These are phyloP conservation scores for Bipolaris sorokiniana DNA, from an alignment of 2,329 filamentous ascomycete genomes.

Conservation along the genomic window DNA sequence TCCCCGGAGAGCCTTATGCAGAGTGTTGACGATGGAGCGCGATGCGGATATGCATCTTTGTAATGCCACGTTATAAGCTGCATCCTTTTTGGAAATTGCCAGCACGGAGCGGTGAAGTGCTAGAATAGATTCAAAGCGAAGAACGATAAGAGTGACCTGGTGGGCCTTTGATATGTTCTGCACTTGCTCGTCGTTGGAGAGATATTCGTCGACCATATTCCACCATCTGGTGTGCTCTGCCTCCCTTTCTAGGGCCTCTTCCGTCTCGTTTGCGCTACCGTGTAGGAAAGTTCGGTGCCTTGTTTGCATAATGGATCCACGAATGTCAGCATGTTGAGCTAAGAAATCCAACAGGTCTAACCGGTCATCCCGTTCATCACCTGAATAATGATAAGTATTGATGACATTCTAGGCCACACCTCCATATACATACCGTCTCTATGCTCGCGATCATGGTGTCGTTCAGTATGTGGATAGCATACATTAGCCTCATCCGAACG, in stretches of 20 bases:
- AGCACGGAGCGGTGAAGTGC: slow-evolving; percentile 32
- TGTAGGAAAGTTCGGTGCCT: slow-evolving; percentile 21
- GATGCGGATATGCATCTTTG: slow-evolving; percentile 35
- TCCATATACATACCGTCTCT: slow-evolving; percentile 7
- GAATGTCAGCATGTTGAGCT: slow-evolving; percentile 28
- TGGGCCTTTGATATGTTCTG: slow-evolving; percentile 27
- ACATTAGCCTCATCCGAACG: slow-evolving; percentile 29
- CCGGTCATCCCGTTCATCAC: slow-evolving; percentile 22
- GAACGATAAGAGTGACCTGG: slow-evolving; percentile 31
- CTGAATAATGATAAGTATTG: background rate
- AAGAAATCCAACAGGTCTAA: slow-evolving; percentile 33
- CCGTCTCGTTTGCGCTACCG: slow-evolving; percentile 12
- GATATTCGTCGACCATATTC: slow-evolving; percentile 34
- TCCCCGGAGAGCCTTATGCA: slow-evolving; percentile 30
- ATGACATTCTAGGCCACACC: no score
- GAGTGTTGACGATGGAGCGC: slow-evolving; percentile 32
- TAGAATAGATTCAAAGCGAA: slow-evolving; percentile 32
- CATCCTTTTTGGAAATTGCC: slow-evolving; percentile 28
- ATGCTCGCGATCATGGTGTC: slow-evolving; percentile 9
- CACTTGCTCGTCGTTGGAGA: slow-evolving; percentile 22
- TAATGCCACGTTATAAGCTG: slow-evolving; percentile 30
- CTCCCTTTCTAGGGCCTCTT: slow-evolving; percentile 24
- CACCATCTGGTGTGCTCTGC: slow-evolving; percentile 37
- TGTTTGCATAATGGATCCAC: slow-evolving; percentile 33
- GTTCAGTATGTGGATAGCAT: slow-evolving; percentile 31